Evolutionary conservation across 108 stramenopile genomes (phyloP).

Genomic region (Fistulifera solaris): DNA sequence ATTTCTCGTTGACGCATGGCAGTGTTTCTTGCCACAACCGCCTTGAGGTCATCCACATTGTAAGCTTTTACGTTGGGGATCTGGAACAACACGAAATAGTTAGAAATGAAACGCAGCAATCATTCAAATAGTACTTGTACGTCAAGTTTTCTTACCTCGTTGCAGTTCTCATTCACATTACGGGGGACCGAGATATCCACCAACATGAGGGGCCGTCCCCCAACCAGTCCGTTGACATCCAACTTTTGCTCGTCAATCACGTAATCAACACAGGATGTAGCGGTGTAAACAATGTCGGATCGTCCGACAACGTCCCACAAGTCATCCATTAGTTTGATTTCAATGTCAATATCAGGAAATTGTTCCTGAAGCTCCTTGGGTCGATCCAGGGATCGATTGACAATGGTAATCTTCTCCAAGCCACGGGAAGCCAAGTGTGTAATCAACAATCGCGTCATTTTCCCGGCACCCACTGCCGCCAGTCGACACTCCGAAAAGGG

Average conservation of each 20-base stretch:
- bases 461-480: constrained; percentile 95
- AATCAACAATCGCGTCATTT: constrained; percentile 93
- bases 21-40: constrained; percentile 92
- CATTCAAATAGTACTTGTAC: too few relatives aligned
- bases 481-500: constrained; percentile 86
- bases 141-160: constrained; percentile 41
- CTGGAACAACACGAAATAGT: constrained; percentile 23
- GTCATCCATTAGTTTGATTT: constrained; percentile 82
- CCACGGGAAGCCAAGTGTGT: constrained; percentile 94
- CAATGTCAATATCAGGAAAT: constrained; percentile 88
- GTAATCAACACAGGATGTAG: constrained; percentile 79
- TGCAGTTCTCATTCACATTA: constrained; percentile 88
- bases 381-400: constrained; percentile 82
- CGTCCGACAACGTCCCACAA: constrained; percentile 85
- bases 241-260: constrained; percentile 72
- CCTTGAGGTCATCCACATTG: constrained; percentile 97
- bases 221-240: constrained; percentile 67
- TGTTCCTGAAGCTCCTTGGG: constrained; percentile 81
- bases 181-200: constrained; percentile 98
- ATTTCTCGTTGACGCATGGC: constrained; percentile 96
- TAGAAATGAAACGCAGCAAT: too few relatives aligned
- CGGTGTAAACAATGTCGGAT: constrained; percentile 93
- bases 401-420: constrained; percentile 88
- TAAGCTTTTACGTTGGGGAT: constrained; percentile 79
- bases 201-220: constrained; percentile 82